Conservation (phyloP, 352 stramenopile species). For the Elongisporangium senticosum region DNA sequence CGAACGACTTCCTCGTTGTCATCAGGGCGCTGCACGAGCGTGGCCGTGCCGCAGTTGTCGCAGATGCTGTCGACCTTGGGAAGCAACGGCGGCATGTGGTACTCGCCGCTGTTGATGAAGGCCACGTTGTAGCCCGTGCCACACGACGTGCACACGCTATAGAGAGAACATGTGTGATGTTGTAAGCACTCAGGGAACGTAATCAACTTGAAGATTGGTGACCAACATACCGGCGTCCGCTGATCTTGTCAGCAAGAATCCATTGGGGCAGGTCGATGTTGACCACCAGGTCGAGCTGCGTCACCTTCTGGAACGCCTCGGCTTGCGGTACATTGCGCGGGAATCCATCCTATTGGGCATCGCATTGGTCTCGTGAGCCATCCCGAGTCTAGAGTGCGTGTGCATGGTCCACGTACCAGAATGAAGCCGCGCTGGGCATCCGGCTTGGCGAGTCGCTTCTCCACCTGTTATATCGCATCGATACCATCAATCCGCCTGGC, state of each 20-base stretch:
- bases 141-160: slow-evolving; percentile 77
- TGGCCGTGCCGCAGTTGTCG: slow-evolving; percentile 66
- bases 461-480: slow-evolving; percentile 28
- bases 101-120: slow-evolving; percentile 80
- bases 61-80: slow-evolving; percentile 80
- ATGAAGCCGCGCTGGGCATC: slow-evolving; percentile 83
- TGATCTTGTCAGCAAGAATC: slow-evolving; percentile 89
- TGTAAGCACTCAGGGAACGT: neutral
- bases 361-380: neutral
- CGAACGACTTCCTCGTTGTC: slow-evolving; percentile 77
- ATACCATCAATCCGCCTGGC: neutral
- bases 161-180: neutral
- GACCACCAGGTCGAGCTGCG: slow-evolving; percentile 73
- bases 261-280: slow-evolving; percentile 87
- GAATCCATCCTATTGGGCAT: slow-evolving; percentile 69
- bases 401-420: slow-evolving; percentile 29
- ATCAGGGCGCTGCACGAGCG: slow-evolving; percentile 78
- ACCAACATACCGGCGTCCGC: slow-evolving; percentile 56
- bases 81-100: slow-evolving; percentile 87
- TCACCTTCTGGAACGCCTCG: slow-evolving; percentile 73
- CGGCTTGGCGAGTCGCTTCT: slow-evolving; percentile 58
- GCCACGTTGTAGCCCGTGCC: slow-evolving; percentile 86
- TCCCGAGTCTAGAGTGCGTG: neutral
- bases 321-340: slow-evolving; percentile 87
- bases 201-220: neutral